These are phyloP conservation scores for Xylariaceae sp. DNA, from an alignment of 2,329 filamentous ascomycete genomes.

Conservation along the genomic window DNA sequence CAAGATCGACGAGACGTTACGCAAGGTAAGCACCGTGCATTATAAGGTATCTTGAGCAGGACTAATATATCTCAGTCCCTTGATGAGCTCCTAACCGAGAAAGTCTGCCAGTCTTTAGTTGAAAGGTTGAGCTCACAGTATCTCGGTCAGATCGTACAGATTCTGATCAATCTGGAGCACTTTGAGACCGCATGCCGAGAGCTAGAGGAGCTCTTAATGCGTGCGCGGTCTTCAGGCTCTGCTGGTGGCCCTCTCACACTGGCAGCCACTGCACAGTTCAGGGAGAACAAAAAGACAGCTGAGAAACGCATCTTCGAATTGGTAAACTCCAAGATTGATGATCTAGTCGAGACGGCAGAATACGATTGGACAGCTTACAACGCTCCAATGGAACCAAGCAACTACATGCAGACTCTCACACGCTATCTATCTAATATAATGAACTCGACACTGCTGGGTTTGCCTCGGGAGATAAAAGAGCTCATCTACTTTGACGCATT, in stretches of 20 bases:
- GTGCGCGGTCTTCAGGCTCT: conserved; percentile 76
- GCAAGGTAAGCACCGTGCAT: conserved; percentile 50
- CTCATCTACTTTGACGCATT: conserved; percentile 97
- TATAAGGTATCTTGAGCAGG: neutral
- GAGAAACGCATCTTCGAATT: conserved; percentile 98
- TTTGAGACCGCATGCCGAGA: conserved; percentile 92
- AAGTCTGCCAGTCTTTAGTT: conserved; percentile 86
- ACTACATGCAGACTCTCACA: conserved; percentile 93
- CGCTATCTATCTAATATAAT: conserved; percentile 94
- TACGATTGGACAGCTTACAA: conserved; percentile 75
- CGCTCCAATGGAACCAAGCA: conserved; percentile 69
- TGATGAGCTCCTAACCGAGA: conserved; percentile 89
- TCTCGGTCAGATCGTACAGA: conserved; percentile 95
- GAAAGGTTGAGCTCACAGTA: conserved; percentile 89
- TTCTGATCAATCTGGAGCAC: conserved; percentile 94
- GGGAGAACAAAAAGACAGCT: conserved; percentile 87
- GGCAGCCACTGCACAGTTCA: conserved; percentile 80
- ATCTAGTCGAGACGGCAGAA: conserved; percentile 93
- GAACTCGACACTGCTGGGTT: conserved; percentile 84
- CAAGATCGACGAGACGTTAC: conserved; percentile 86
- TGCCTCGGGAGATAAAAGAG: conserved; percentile 96
- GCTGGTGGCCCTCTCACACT: conserved; percentile 77
- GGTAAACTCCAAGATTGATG: conserved; percentile 97
- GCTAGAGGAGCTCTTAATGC: conserved; percentile 79
- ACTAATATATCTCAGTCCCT: conserved; percentile 56